Evolutionary conservation across 257 asterid genomes (phyloP).

Genomic region (Solanum pinnatisectum): DNA sequence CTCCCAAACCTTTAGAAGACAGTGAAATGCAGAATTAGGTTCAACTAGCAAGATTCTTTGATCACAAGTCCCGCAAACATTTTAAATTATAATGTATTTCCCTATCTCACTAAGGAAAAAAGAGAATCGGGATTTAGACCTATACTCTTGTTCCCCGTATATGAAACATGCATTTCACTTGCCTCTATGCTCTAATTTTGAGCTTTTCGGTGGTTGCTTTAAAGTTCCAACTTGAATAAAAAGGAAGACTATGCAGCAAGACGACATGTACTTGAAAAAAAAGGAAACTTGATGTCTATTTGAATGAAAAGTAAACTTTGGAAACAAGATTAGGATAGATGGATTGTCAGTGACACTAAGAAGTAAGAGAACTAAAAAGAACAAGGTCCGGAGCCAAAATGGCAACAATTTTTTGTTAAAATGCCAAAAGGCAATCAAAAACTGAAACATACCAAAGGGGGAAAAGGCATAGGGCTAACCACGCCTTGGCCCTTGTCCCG

Average conservation of each 20-base stretch:
- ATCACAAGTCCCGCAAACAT: not conserved
- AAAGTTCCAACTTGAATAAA: conserved; percentile 47
- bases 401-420: not conserved
- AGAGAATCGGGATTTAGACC: not conserved
- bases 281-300: not conserved
- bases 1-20: not conserved
- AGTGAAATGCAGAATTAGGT: not conserved
- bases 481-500: no score
- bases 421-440: not conserved
- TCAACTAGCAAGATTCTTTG: not conserved
- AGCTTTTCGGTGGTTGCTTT: not conserved
- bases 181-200: not conserved
- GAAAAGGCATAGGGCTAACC: not conserved
- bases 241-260: not conserved
- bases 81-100: not conserved
- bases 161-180: not conserved
- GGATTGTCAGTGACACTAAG: not conserved
- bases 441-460: not conserved
- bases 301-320: not conserved
- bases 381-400: not conserved
- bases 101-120: not conserved
- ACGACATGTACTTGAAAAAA: not conserved
- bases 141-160: not conserved
- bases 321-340: not conserved
- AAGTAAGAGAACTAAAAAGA: not conserved